A percentile compares a stretch with the other conserved stretches of the same genome.
phyloP scores from a whole-genome alignment of 2,329 filamentous ascomycete species.

The Ophiostoma sp. region DNA sequence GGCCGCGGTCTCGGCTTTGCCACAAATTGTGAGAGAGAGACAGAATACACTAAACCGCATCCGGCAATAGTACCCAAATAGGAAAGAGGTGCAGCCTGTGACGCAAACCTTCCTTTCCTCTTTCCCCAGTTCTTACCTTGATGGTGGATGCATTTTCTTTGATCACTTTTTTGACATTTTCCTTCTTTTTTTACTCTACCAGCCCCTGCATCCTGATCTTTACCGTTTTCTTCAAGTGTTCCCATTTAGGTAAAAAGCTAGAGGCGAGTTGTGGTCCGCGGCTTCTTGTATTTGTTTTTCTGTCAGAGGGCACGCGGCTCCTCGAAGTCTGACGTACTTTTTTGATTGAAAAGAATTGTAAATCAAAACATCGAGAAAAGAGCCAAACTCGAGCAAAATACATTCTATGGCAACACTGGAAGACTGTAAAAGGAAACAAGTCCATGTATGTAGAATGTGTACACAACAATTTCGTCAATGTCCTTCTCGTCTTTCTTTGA shows the following conservation, averaged over 20 bases:
- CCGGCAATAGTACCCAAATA: constrained; percentile 30
- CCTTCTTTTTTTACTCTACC: background rate
- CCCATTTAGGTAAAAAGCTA: constrained; percentile 22
- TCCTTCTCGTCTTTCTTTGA: background rate
- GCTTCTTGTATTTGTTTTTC: background rate
- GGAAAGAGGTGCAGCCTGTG: constrained; percentile 25
- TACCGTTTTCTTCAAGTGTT: constrained; percentile 26
- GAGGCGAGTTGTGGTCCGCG: background rate
- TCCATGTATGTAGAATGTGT: background rate
- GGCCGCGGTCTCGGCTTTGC: constrained; percentile 23
- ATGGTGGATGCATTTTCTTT: constrained; percentile 4
- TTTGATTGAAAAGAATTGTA: background rate
- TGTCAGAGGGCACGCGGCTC: background rate
- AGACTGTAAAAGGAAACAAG: background rate
- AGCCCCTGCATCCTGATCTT: constrained; percentile 1
- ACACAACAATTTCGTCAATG: no score
- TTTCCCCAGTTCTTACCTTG: background rate
- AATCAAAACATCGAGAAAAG: background rate
- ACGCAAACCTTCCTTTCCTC: background rate
- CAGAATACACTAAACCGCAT: constrained; percentile 19
- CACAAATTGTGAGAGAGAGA: background rate
- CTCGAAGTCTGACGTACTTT: background rate
- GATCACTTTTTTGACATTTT: background rate
- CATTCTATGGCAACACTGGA: background rate
- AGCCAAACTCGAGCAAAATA: background rate